These are phyloP conservation scores for Aspergillus fischeri DNA, from an alignment of 2,329 filamentous ascomycete species.

Conservation along the genomic window DNA sequence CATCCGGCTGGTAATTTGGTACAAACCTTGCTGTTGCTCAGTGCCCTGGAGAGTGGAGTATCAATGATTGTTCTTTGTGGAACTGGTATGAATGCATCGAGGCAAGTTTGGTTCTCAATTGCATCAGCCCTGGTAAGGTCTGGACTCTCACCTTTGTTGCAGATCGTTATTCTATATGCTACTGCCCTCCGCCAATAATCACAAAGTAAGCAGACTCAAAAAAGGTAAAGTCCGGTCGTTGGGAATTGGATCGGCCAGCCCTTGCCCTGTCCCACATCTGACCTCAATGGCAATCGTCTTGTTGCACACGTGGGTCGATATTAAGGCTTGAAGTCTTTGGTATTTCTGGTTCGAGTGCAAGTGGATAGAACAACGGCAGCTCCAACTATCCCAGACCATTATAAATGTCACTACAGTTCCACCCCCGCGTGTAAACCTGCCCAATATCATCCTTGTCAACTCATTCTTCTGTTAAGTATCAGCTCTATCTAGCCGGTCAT, in stretches of 20 bases:
- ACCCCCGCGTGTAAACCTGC: too few relatives aligned
- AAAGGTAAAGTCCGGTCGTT: background rate
- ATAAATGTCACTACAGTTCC: background rate
- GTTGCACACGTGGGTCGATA: background rate
- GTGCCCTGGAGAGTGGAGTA: background rate
- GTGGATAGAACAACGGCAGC: background rate
- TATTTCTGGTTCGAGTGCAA: background rate
- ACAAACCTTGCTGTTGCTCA: background rate
- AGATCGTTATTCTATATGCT: background rate
- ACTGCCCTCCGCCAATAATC: too few relatives aligned
- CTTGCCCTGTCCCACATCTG: background rate
- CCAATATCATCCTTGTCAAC: background rate
- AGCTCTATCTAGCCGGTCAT: background rate
- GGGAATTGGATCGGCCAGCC: too few relatives aligned
- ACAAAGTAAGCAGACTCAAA: background rate
- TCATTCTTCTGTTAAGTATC: background rate
- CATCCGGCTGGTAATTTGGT: too few relatives aligned
- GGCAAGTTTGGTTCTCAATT: too few relatives aligned
- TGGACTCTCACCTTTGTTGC: background rate
- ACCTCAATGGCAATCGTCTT: background rate
- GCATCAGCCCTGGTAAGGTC: background rate
- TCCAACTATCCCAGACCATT: background rate
- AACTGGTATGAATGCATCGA: too few relatives aligned
- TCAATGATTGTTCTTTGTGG: background rate
- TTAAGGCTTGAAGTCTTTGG: background rate